Evolutionary conservation across 805 yeast genomes (phyloP).

Genomic region (Yamadazyma scolyti): DNA sequence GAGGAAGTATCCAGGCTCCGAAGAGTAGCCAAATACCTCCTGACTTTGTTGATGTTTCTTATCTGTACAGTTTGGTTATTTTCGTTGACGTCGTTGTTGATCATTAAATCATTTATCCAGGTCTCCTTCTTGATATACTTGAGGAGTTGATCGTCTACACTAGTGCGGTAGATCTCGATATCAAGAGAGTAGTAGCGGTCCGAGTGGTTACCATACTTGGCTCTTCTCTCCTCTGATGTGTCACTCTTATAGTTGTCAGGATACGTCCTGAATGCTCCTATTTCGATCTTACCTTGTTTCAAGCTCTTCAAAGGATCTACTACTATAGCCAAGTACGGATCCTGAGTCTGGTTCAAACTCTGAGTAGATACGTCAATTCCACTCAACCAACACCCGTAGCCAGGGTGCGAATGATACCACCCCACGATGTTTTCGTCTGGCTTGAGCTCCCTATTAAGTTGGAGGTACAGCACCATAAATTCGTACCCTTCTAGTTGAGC

Average conservation of each 20-base stretch:
- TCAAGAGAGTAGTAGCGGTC: conserved; percentile 65
- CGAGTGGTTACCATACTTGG: conserved; percentile 71
- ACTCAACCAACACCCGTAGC: conserved; percentile 94
- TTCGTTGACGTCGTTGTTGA: conserved; percentile 6
- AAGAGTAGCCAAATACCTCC: not conserved
- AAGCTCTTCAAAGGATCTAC: conserved; percentile 76
- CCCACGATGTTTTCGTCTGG: conserved; percentile 74
- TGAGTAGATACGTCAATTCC: conserved; percentile 94
- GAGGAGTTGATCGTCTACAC: conserved; percentile 13
- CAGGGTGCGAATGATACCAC: conserved; percentile 98
- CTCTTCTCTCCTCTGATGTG: conserved; percentile 41
- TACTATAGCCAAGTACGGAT: conserved; percentile 86
- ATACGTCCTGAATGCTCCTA: conserved; percentile 85
- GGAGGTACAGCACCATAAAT: conserved; percentile 83
- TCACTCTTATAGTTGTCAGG: conserved; percentile 28
- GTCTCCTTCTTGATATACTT: conserved; percentile 12
- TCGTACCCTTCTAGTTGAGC: conserved; percentile 94
- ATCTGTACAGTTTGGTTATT: conserved; percentile 2
- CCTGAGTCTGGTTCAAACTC: conserved; percentile 82
- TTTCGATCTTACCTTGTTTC: conserved; percentile 63
- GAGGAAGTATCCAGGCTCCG: not conserved
- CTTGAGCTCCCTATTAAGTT: conserved; percentile 37
- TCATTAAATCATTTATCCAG: conserved; percentile 11
- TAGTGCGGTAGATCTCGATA: conserved; percentile 55
- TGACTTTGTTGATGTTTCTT: conserved; percentile 1